Conservation (phyloP, 1,284 basidiomycete species). For the Ganoderma lingzhi region DNA sequence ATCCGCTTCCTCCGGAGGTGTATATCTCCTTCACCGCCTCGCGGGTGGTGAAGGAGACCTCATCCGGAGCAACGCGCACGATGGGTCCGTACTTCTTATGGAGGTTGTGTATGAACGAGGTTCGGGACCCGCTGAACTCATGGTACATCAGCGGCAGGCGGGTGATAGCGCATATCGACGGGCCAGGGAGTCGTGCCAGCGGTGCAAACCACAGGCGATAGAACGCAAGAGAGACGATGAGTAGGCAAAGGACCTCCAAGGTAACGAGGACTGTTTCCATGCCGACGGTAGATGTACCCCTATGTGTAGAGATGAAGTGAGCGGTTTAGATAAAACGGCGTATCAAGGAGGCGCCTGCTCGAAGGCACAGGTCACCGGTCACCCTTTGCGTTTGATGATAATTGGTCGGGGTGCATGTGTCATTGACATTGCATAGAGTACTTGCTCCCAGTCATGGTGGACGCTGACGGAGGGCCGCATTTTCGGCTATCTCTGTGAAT, state of each 20-base stretch:
- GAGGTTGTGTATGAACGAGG: slow-evolving; percentile 34
- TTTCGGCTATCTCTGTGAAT: neutral
- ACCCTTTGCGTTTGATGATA: too few species aligned
- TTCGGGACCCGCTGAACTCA: slow-evolving; percentile 29
- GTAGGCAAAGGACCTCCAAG: neutral
- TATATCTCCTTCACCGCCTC: slow-evolving; percentile 40
- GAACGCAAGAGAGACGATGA: neutral
- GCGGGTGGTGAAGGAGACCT: slow-evolving; percentile 38
- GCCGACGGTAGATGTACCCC: neutral
- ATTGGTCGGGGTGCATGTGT: too few species aligned
- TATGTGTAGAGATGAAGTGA: neutral
- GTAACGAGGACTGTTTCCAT: neutral
- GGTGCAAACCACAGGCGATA: slow-evolving; percentile 35
- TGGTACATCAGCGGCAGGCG: slow-evolving; percentile 37
- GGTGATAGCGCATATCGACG: slow-evolving; percentile 33
- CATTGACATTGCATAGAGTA: too few species aligned
- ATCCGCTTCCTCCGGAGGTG: slow-evolving; percentile 37
- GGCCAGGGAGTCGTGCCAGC: slow-evolving; percentile 36
- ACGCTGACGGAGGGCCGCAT: neutral
- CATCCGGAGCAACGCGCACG: slow-evolving; percentile 40
- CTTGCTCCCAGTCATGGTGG: neutral
- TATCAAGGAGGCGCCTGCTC: neutral
- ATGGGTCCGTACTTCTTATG: slow-evolving; percentile 38
- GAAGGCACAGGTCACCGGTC: too few species aligned
- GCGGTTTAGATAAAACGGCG: neutral